These are phyloP conservation scores for Bipolaris victoriae DNA, from an alignment of 2,329 filamentous ascomycete species.

Conservation along the genomic window DNA sequence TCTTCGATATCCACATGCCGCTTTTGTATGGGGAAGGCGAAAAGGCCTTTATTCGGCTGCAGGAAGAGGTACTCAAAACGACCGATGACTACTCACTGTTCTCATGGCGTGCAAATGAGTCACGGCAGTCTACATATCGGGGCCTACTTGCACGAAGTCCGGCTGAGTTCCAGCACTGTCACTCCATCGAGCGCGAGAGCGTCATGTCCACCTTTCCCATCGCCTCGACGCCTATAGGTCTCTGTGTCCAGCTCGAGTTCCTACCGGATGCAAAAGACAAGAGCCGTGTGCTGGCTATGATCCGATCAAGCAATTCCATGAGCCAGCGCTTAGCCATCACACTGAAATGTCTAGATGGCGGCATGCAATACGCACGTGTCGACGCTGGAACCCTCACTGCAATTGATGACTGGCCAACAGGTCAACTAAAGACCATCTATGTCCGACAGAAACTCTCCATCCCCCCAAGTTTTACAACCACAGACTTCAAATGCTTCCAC, in stretches of 20 bases:
- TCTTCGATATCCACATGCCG: constrained; percentile 44
- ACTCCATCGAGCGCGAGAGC: constrained; percentile 31
- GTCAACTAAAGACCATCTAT: constrained; percentile 31
- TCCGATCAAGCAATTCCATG: constrained; percentile 29
- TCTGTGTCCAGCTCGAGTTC: constrained; percentile 34
- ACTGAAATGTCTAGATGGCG: constrained; percentile 29
- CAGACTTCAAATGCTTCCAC: constrained; percentile 30
- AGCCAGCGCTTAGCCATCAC: constrained; percentile 34
- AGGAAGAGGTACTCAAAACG: constrained; percentile 38
- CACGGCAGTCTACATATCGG: constrained; percentile 27
- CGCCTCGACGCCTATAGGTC: constrained; percentile 28
- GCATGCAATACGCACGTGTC: constrained; percentile 45
- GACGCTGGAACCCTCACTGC: constrained; percentile 60
- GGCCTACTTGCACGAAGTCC: constrained; percentile 35
- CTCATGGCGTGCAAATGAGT: constrained; percentile 27
- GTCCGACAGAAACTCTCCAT: constrained; percentile 31
- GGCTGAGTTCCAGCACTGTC: constrained; percentile 28
- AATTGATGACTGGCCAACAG: constrained; percentile 49
- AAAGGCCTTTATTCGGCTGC: constrained; percentile 36
- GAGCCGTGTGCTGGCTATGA: constrained; percentile 24
- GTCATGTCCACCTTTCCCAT: constrained; percentile 26
- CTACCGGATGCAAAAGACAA: constrained; percentile 24
- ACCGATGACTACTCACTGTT: constrained; percentile 40
- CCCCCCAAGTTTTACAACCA: constrained; percentile 28
- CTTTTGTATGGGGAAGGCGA: constrained; percentile 39